These are phyloP conservation scores for Pestalotiopsis sp. DNA, from an alignment of 2,329 filamentous ascomycete genomes.

Conservation along the genomic window DNA sequence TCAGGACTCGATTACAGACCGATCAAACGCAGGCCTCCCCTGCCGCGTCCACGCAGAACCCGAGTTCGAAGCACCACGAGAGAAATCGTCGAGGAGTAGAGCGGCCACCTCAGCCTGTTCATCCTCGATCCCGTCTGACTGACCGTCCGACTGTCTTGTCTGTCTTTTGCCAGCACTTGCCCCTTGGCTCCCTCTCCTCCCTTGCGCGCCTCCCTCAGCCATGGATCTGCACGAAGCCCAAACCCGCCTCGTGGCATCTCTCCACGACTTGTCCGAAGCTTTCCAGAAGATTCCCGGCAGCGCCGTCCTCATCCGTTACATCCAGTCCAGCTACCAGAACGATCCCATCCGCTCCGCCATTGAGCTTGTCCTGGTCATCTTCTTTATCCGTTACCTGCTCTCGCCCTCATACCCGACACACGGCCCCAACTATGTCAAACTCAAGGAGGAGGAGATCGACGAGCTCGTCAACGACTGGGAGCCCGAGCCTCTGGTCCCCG, in stretches of 20 bases:
- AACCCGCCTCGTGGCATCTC: slow-evolving; percentile 52
- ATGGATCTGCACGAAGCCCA: slow-evolving; percentile 70
- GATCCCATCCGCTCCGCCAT: slow-evolving; percentile 93
- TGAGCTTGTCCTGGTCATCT: slow-evolving; percentile 90
- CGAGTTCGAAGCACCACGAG: no score
- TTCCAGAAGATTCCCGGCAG: slow-evolving; percentile 95
- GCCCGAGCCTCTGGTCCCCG: slow-evolving; percentile 84
- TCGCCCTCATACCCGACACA: slow-evolving; percentile 91
- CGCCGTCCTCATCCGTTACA: slow-evolving; percentile 90
- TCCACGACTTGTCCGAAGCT: slow-evolving; percentile 57
- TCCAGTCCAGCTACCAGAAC: slow-evolving; percentile 96
- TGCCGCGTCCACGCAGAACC: no score
- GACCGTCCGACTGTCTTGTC: no score
- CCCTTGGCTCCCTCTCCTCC: background rate
- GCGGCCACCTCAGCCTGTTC: background rate
- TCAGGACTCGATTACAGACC: no score
- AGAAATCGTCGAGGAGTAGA: no score
- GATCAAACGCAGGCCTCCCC: no score
- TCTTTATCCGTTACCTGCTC: slow-evolving; percentile 91
- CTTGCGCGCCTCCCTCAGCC: background rate
- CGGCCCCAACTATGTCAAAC: slow-evolving; percentile 84
- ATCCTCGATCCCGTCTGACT: background rate
- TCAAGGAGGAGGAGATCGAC: slow-evolving; percentile 96
- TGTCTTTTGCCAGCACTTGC: background rate
- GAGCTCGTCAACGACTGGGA: slow-evolving; percentile 96